Evolutionary conservation across 345 rosid species (phyloP), one percentile per base, ranked within the genome.

Genomic region (Citrus hindsii): DNA sequence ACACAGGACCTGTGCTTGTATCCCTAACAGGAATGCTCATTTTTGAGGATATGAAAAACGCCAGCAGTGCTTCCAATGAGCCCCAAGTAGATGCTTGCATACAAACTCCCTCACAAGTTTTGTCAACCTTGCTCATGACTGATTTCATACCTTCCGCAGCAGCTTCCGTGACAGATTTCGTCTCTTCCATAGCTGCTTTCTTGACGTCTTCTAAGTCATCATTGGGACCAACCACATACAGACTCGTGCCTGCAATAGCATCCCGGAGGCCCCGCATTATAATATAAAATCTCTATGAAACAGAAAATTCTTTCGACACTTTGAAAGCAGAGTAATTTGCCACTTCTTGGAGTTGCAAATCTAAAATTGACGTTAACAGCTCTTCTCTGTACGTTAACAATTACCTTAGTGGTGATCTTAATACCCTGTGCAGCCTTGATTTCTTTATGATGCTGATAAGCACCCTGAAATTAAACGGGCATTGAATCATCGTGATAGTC

Each of bases 11-110:
- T 37, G 93, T 89, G 71, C 91, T 88, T 73, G 92, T 92, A 74
- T 95, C 93, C 78, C 99, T 92, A 28, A 94, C 99, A 51, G 97
- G 99, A 81, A 96, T 94, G 69, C 77, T 87, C 48, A 95, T 96
- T 60, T 84, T 92, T 6, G 90, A 96, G 38, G 99, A 83, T 87
- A 89, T 92, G 85, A 96, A 81, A 84, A 88, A 96, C 76, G 92
- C 99, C 75, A 94, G 90, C 84, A 92, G 82, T 12, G 99, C 98
- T 89, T 96, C 98, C 82, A 96, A 85, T 25, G 98, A 96, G 48
- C 99, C 98, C 67, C 92, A 86, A 4, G 99, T 92, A 24, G 99
- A 96, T 61, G 98, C 95, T 86, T 92, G 98, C 28, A 96, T 97
- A 80, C 87, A 91, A 48, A 92, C 98, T 77, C 98, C 99, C 89